Conservation (phyloP, 805 yeast species). For the Yueomyces sp. region DNA sequence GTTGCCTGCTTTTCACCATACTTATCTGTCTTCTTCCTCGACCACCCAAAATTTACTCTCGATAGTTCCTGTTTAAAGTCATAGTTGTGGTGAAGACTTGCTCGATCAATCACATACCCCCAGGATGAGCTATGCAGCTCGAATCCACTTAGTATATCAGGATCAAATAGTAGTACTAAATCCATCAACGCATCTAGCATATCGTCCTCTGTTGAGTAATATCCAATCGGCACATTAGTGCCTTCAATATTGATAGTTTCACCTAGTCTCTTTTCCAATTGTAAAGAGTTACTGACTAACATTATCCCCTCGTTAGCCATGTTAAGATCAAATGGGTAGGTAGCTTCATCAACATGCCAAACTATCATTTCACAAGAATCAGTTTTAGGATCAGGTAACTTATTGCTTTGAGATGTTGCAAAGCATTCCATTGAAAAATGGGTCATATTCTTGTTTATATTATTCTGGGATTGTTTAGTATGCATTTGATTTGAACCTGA, state of each 20-base stretch:
- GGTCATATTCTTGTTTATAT: conserved; percentile 25
- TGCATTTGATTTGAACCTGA: not conserved
- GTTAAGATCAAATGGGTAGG: conserved; percentile 23
- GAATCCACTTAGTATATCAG: conserved; percentile 78
- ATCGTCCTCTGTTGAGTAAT: conserved; percentile 40
- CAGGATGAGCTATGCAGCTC: conserved; percentile 73
- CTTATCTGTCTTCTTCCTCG: conserved; percentile 43
- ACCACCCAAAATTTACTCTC: conserved; percentile 32
- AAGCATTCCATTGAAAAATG: conserved; percentile 59
- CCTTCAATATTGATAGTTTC: not conserved
- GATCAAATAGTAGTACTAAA: conserved; percentile 54
- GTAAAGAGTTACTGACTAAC: conserved; percentile 4
- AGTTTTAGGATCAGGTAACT: conserved; percentile 47
- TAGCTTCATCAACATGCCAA: conserved; percentile 45
- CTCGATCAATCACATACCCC: conserved; percentile 78
- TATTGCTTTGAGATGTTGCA: conserved; percentile 36
- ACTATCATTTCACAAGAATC: conserved; percentile 51
- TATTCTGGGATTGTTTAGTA: not conserved
- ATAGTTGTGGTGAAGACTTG: conserved; percentile 29
- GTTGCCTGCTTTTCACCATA: conserved; percentile 82
- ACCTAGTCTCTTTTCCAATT: not conserved
- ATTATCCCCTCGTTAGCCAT: conserved; percentile 28
- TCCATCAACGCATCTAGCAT: conserved; percentile 44
- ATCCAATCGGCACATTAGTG: conserved; percentile 21
- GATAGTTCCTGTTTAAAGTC: conserved; percentile 51